A percentile compares a stretch with the other conserved stretches of the same genome.
Evolutionary conservation across 257 asterid genomes (phyloP).

Genomic region (Solanum tarapatanum): DNA sequence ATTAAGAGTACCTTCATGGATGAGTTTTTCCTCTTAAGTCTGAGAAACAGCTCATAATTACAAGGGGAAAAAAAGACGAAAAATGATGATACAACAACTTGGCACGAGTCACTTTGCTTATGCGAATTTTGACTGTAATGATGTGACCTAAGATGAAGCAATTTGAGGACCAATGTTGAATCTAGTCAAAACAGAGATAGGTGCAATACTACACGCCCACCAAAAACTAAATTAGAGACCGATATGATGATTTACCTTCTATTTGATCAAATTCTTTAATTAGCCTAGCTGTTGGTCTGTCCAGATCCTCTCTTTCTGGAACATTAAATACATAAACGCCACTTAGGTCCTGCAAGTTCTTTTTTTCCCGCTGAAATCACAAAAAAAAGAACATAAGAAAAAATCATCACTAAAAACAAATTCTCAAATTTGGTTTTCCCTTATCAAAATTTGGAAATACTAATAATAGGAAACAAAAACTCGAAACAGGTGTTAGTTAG

Average conservation of each 20-base stretch:
- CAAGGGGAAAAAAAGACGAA: background rate
- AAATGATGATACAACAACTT: background rate
- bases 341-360: constrained; percentile 75
- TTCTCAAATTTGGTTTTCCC: background rate
- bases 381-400: constrained; percentile 12
- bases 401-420: background rate
- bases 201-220: background rate
- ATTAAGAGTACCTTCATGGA: background rate
- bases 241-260: constrained; percentile 30
- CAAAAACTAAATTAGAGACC: background rate
- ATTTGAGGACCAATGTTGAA: background rate
- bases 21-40: background rate
- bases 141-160: background rate
- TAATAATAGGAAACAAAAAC: background rate
- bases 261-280: constrained; percentile 78
- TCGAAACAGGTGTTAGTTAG: background rate
- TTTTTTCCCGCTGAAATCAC: constrained; percentile 70
- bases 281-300: constrained; percentile 87
- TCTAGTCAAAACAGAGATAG: background rate
- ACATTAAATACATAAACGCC: constrained; percentile 88
- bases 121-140: background rate
- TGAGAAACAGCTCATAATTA: background rate
- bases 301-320: constrained; percentile 82
- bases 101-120: background rate
- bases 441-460: background rate